Percentiles rank a stretch among this genome's conserved stretches.
Conservation (phyloP, 2,329 filamentous ascomycete species). For the Hypoxylon sp. region DNA sequence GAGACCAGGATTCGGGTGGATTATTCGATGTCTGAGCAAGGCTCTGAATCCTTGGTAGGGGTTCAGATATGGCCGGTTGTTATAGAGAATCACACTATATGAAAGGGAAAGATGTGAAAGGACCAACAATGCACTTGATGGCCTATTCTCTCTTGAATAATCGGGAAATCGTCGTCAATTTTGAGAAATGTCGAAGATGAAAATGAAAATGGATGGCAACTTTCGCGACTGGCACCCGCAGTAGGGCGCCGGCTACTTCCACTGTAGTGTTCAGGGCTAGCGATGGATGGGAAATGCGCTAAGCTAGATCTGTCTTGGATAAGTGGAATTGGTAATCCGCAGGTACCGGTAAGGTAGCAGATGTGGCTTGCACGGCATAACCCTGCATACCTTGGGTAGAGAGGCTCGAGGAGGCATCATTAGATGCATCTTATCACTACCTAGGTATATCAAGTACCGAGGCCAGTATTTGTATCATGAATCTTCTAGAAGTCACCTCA, state of each 20-base stretch:
- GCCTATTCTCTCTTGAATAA: conserved; percentile 5
- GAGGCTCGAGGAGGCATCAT: background rate
- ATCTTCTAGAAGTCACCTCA: background rate
- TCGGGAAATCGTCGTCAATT: conserved; percentile 15
- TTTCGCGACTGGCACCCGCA: conserved; percentile 19
- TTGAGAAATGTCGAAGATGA: conserved; percentile 18
- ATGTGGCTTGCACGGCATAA: background rate
- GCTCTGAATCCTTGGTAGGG: background rate
- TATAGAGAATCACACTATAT: background rate
- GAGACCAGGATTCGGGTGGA: background rate
- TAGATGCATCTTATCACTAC: background rate
- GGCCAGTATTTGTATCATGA: background rate
- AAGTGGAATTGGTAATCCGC: background rate
- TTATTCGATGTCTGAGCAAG: background rate
- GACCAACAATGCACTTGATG: background rate
- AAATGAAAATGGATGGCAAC: conserved; percentile 33
- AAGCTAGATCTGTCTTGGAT: conserved; percentile 15
- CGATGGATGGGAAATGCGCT: conserved; percentile 19
- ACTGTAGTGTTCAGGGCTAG: conserved; percentile 19
- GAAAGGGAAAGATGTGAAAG: background rate
- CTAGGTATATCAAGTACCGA: background rate
- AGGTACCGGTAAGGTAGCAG: background rate
- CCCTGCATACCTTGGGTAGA: background rate
- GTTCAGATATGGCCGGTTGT: conserved; percentile 5
- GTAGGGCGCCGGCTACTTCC: conserved; percentile 18